phyloP scores from a whole-genome alignment of 805 yeast genomes.

The Metschnikowia henanensis region DNA sequence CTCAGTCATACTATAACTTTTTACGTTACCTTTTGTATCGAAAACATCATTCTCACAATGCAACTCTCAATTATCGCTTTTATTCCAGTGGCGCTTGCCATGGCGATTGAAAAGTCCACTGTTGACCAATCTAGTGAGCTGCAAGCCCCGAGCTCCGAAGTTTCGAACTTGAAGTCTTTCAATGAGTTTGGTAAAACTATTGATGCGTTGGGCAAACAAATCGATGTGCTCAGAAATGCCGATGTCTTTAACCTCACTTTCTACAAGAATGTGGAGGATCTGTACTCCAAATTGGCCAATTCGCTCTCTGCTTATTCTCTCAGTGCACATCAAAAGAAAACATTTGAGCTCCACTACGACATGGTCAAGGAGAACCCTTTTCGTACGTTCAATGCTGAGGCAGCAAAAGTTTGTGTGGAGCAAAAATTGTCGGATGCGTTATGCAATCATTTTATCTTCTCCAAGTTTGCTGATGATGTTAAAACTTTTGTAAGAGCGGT shows the following conservation, averaged over 20 bases:
- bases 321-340: neutral
- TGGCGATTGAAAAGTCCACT: neutral
- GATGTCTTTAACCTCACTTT: neutral
- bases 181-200: neutral
- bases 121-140: neutral
- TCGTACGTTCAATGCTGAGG: neutral
- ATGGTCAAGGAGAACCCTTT: neutral
- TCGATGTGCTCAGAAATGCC: neutral
- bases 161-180: neutral
- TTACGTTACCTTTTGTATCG: too few relatives aligned
- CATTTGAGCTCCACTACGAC: neutral
- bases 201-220: neutral
- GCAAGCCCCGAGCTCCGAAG: neutral
- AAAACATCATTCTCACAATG: neutral
- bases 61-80: neutral
- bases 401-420: neutral
- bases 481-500: neutral
- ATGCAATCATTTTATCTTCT: neutral
- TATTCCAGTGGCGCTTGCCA: neutral
- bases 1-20: too few relatives aligned
- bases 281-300: neutral
- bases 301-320: neutral
- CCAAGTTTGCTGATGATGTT: neutral
- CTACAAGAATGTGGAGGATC: neutral
- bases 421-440: neutral